phyloP scores from a whole-genome alignment of 257 asterid genomes.

The Mitragyna speciosa region DNA sequence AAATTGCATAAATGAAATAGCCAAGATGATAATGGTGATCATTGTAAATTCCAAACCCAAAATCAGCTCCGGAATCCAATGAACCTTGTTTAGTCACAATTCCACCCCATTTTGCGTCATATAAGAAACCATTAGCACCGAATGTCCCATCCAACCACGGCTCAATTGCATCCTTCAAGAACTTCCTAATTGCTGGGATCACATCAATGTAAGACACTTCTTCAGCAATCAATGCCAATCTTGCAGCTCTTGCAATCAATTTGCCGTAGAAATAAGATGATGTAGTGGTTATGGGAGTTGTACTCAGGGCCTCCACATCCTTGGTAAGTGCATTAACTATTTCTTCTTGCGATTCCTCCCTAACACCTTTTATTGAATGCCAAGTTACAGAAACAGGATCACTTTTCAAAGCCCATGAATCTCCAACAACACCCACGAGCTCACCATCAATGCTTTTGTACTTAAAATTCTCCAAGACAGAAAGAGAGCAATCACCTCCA shows the following conservation, averaged over 20 bases:
- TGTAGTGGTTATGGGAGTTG: conserved; percentile 48
- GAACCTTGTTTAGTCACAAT: conserved; percentile 81
- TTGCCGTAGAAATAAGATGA: conserved; percentile 85
- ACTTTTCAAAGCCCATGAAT: conserved; percentile 73
- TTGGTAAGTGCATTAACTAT: conserved; percentile 53
- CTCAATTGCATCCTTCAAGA: conserved; percentile 80
- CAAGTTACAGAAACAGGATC: conserved; percentile 81
- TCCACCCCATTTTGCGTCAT: conserved; percentile 94
- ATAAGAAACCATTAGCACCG: conserved; percentile 65
- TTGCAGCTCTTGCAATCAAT: conserved; percentile 92
- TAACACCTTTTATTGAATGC: conserved; percentile 77
- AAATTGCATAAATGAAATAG: conserved; percentile 76
- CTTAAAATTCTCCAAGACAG: conserved; percentile 64
- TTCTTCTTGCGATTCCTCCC: conserved; percentile 54
- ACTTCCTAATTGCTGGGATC: conserved; percentile 58
- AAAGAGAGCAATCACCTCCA: conserved; percentile 34
- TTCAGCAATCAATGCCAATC: conserved; percentile 87
- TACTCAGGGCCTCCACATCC: conserved; percentile 62
- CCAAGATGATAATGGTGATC: conserved; percentile 93
- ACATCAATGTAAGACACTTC: conserved; percentile 67
- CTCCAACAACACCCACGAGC: conserved; percentile 87
- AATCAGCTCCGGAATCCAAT: conserved; percentile 75
- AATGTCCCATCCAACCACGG: conserved; percentile 93
- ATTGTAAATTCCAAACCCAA: conserved; percentile 83
- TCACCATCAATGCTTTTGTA: conserved; percentile 81